Conservation (phyloP, 1,284 basidiomycete genomes). For the Naganishia cerealis region DNA sequence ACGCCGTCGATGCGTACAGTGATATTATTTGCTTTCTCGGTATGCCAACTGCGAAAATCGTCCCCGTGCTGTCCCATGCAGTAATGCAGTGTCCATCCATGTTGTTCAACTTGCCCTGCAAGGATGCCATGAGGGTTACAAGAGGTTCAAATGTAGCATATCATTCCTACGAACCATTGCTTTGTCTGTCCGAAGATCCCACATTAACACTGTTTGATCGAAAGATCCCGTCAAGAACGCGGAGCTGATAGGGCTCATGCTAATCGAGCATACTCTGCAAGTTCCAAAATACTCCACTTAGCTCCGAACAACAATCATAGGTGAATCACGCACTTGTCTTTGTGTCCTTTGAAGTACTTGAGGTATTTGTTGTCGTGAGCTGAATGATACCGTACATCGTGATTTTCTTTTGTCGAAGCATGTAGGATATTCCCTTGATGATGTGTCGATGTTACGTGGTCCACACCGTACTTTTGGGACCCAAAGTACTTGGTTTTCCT, state of each 20-base stretch:
- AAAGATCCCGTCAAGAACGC: constrained; percentile 91
- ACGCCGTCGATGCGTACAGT: constrained; percentile 83
- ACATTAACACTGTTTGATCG: constrained; percentile 92
- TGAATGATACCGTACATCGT: constrained; percentile 91
- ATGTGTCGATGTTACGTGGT: constrained; percentile 91
- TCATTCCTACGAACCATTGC: constrained; percentile 61
- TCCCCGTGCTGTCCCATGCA: constrained; percentile 84
- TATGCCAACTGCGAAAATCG: constrained; percentile 89
- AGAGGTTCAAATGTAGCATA: constrained; percentile 44
- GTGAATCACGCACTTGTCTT: constrained; percentile 58
- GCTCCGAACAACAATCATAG: background rate
- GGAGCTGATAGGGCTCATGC: constrained; percentile 89
- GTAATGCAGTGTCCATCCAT: constrained; percentile 71
- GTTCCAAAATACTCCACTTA: background rate
- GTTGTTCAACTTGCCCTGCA: constrained; percentile 55
- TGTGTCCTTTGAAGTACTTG: constrained; percentile 94
- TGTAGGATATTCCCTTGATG: constrained; percentile 79
- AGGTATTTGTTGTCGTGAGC: constrained; percentile 94
- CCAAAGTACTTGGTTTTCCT: constrained; percentile 74
- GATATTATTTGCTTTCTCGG: constrained; percentile 77
- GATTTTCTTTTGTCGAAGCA: constrained; percentile 89
- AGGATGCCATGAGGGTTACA: constrained; percentile 59
- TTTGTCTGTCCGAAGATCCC: constrained; percentile 81
- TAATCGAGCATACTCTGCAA: constrained; percentile 75
- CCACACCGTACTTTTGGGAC: constrained; percentile 95